phyloP scores from a whole-genome alignment of 345 rosid genomes.

The Arabidopsis thaliana region TAIR10.1 NC_003074.8:5361501-5362000 shows the following conservation, averaged over 20 bases:
- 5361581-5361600: conserved; percentile 46
- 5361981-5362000: not conserved
- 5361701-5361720: conserved; percentile 26
- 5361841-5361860: conserved; percentile 19
- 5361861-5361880: not conserved
- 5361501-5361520: conserved; percentile 46
- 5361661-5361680: conserved; percentile 31
- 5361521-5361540: conserved; percentile 43
- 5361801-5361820: conserved; percentile 23
- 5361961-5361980: not conserved
- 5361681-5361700: conserved; percentile 11
- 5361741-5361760: conserved; percentile 1
- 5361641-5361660: conserved; percentile 37
- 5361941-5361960: conserved; percentile 7
- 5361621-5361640: conserved; percentile 28
- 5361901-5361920: conserved; percentile 13
- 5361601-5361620: conserved; percentile 36
- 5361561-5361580: conserved; percentile 42
- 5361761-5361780: not conserved
- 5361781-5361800: conserved; percentile 10
- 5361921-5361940: conserved; percentile 2
- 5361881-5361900: conserved; percentile 34
- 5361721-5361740: not conserved
- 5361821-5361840: not conserved
- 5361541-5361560: conserved; percentile 35